These are phyloP conservation scores for Pichia sp. DNA, from an alignment of 1,139 yeast genomes.

Conservation along the genomic window DNA sequence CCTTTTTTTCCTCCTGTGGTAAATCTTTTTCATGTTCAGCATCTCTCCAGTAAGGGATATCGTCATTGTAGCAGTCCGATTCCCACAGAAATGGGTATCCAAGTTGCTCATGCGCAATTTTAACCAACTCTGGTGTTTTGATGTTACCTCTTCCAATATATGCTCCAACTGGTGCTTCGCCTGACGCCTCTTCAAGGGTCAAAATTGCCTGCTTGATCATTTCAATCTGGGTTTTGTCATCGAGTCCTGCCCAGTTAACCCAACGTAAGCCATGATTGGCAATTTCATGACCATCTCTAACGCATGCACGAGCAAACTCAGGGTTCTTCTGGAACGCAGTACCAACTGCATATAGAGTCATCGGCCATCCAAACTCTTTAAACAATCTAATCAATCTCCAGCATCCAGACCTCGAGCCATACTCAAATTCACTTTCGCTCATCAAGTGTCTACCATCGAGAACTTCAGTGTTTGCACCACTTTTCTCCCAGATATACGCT, in stretches of 20 bases:
- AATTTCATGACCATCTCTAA: constrained; percentile 38
- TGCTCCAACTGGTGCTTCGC: constrained; percentile 35
- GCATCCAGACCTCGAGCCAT: constrained; percentile 37
- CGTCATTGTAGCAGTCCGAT: constrained; percentile 37
- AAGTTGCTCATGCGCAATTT: constrained; percentile 33
- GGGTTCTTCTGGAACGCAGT: constrained; percentile 35
- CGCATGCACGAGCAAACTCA: constrained; percentile 34
- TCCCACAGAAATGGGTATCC: constrained; percentile 35
- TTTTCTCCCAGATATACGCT: constrained; percentile 22
- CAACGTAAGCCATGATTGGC: constrained; percentile 39
- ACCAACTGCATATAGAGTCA: constrained; percentile 39
- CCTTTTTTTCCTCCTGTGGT: constrained; percentile 25
- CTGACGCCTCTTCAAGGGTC: constrained; percentile 30
- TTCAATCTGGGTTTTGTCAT: constrained; percentile 33
- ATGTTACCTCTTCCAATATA: constrained; percentile 35
- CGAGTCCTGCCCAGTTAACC: constrained; percentile 32
- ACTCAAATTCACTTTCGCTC: constrained; percentile 35
- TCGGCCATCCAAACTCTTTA: constrained; percentile 30
- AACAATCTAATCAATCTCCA: constrained; percentile 37
- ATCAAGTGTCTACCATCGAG: constrained; percentile 27
- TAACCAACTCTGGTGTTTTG: constrained; percentile 33
- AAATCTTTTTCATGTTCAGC: constrained; percentile 28
- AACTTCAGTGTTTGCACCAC: constrained; percentile 16
- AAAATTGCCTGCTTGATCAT: constrained; percentile 32
- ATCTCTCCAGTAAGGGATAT: constrained; percentile 37